A percentile compares a stretch with the other conserved stretches of the same genome.
Evolutionary conservation across 2,329 filamentous ascomycete genomes (phyloP).

Genomic region (Botrytis deweyae): DNA sequence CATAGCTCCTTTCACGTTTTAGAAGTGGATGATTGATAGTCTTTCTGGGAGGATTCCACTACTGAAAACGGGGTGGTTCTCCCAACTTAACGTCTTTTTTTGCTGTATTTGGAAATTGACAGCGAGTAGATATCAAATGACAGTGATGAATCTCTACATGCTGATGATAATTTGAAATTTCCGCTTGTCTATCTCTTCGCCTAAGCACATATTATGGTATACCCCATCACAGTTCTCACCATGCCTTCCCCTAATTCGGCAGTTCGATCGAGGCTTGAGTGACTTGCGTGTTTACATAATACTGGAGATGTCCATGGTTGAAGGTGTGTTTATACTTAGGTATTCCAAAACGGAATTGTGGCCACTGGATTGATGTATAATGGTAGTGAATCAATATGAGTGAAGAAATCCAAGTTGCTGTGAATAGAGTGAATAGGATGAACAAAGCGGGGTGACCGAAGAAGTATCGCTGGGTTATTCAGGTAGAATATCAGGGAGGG

Average conservation of each 20-base stretch:
- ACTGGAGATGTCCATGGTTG: background rate
- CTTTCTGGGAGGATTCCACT: accelerated
- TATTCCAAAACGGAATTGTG: too few relatives aligned
- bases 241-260: accelerated
- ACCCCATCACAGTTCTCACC: background rate
- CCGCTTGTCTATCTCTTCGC: accelerated
- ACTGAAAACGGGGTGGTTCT: accelerated
- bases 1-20: background rate
- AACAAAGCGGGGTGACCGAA: accelerated
- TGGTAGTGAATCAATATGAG: accelerated
- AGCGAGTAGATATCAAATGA: background rate
- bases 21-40: too few relatives aligned
- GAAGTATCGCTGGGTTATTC: too few relatives aligned
- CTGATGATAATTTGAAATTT: too few relatives aligned
- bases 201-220: background rate
- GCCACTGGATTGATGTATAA: too few relatives aligned
- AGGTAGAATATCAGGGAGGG: too few relatives aligned
- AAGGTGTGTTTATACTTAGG: background rate
- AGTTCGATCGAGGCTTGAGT: background rate
- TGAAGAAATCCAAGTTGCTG: accelerated
- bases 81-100: accelerated
- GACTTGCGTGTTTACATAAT: background rate
- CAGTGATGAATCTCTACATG: background rate
- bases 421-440: background rate
- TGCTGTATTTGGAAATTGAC: background rate